These are phyloP conservation scores for Geranium rotundifolium DNA, from an alignment of 345 rosid genomes.

Conservation along the genomic window DNA sequence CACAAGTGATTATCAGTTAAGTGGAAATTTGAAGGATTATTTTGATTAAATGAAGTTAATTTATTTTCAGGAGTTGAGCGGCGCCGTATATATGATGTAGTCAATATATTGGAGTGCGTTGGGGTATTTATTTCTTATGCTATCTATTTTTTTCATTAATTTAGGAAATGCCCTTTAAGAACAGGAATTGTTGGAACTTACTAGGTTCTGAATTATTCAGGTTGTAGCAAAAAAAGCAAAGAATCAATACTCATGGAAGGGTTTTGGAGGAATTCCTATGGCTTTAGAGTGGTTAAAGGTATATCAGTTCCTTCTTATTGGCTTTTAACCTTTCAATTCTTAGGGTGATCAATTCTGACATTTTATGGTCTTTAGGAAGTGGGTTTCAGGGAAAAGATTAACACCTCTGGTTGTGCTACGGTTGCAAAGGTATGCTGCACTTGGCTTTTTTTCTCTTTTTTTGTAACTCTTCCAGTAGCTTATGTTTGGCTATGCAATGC, in stretches of 20 bases:
- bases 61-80: conserved; percentile 53
- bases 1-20: neutral
- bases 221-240: conserved; percentile 63
- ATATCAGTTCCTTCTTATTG: neutral
- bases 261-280: conserved; percentile 55
- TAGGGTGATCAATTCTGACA: no score
- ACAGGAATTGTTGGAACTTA: neutral
- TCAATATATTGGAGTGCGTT: conserved; percentile 65
- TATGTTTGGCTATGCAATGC: neutral
- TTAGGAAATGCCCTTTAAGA: neutral
- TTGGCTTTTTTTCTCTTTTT: neutral
- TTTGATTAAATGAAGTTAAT: neutral
- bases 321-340: neutral
- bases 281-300: conserved; percentile 49
- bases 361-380: conserved; percentile 29
- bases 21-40: neutral
- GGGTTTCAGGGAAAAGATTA: conserved; percentile 42
- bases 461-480: neutral
- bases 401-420: conserved; percentile 17
- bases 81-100: conserved; percentile 71
- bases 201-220: conserved; percentile 15
- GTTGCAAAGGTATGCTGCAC: conserved; percentile 28
- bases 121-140: conserved; percentile 29
- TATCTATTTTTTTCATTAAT: no score
- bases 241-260: conserved; percentile 72